Conservation (phyloP, 2,329 filamentous ascomycete genomes). For the Sclerotinia sclerotiorum region DNA sequence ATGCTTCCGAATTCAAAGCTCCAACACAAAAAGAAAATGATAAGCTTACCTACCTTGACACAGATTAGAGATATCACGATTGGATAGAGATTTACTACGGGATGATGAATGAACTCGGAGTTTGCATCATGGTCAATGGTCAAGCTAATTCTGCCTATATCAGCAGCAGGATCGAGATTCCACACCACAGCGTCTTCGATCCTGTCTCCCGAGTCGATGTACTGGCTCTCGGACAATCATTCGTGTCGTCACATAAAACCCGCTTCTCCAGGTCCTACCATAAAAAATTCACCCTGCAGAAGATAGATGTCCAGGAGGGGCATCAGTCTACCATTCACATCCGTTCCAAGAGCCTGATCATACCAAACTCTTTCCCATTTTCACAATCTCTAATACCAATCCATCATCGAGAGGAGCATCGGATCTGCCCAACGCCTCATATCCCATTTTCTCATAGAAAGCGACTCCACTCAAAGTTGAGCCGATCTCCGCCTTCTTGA, state of each 20-base stretch:
- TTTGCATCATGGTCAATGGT: conserved; percentile 9
- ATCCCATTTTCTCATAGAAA: conserved; percentile 29
- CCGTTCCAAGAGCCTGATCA: neutral
- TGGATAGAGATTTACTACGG: neutral
- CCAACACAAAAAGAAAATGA: neutral
- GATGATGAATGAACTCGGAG: neutral
- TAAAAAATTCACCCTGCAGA: neutral
- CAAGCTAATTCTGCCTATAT: neutral
- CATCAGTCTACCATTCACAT: neutral
- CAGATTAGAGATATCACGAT: neutral
- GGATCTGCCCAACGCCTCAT: conserved; percentile 22
- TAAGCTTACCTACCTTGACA: conserved; percentile 1
- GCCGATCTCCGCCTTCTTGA: conserved; percentile 28
- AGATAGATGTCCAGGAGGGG: neutral
- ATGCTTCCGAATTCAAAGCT: neutral
- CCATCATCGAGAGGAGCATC: conserved; percentile 26
- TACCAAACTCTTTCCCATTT: conserved; percentile 27
- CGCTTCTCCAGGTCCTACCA: neutral
- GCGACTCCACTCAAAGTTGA: conserved; percentile 26
- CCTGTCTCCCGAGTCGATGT: neutral
- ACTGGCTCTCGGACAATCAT: neutral
- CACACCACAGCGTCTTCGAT: neutral
- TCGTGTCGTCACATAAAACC: neutral
- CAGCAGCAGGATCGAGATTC: conserved; percentile 8
- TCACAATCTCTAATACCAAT: conserved; percentile 26